Evolutionary conservation across 2,329 filamentous ascomycete genomes (phyloP).

Genomic region (Zymoseptoria passerinii): DNA sequence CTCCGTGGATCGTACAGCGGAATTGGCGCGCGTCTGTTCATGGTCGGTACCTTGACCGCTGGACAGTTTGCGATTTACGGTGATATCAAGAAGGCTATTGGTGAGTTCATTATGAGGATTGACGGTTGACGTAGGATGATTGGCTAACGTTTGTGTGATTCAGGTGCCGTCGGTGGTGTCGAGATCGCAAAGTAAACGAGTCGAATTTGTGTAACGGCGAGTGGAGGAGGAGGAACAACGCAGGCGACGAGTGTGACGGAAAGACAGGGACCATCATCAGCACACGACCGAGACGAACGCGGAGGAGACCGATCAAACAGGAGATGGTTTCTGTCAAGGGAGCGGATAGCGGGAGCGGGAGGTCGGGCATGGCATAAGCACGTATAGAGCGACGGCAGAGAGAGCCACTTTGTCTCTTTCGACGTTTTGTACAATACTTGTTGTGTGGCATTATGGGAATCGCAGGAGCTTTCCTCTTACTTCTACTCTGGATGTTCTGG

Average conservation of each 20-base stretch:
- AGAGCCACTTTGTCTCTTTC: too few species aligned
- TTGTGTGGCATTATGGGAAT: too few species aligned
- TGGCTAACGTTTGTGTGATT: conserved; percentile 5
- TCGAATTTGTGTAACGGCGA: not conserved
- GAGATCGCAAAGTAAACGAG: conserved; percentile 47
- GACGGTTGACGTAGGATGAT: conserved; percentile 2
- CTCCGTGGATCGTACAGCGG: conserved; percentile 65
- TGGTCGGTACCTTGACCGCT: conserved; percentile 66
- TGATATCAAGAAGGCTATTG: conserved; percentile 54
- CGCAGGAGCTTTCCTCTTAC: too few species aligned
- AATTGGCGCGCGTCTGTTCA: conserved; percentile 72
- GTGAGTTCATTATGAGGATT: not conserved
- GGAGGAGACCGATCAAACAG: too few species aligned
- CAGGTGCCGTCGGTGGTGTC: conserved; percentile 64
- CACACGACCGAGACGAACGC: not conserved
- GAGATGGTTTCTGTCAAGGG: too few species aligned
- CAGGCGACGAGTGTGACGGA: conserved; percentile 2
- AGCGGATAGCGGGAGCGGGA: too few species aligned
- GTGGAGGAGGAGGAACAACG: not conserved
- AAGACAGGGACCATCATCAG: not conserved
- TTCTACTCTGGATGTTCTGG: too few species aligned
- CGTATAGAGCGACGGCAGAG: too few species aligned
- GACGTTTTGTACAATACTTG: too few species aligned
- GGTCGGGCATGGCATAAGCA: too few species aligned
- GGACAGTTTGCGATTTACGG: conserved; percentile 89